Evolutionary conservation across 1,139 yeast species (phyloP).

Genomic region (Yamadazyma conglobata): DNA sequence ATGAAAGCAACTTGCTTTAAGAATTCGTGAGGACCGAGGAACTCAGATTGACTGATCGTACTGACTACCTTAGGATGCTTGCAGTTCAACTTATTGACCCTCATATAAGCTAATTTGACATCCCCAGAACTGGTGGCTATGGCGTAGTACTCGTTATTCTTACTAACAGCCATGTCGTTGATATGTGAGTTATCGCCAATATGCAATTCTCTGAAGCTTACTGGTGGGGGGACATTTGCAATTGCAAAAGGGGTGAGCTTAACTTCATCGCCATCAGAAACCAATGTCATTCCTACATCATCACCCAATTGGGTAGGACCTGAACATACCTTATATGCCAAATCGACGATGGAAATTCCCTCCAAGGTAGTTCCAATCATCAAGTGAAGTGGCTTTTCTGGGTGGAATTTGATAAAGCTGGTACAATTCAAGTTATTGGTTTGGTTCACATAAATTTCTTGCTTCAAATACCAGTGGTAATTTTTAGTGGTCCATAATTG

Average conservation of each 20-base stretch:
- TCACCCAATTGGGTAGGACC: conserved; percentile 69
- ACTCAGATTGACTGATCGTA: conserved; percentile 24
- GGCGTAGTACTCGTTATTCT: conserved; percentile 58
- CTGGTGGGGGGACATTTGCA: conserved; percentile 96
- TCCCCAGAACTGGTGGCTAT: conserved; percentile 44
- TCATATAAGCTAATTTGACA: conserved; percentile 27
- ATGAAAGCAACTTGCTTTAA: conserved; percentile 66
- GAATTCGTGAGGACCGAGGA: conserved; percentile 37
- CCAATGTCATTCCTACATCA: conserved; percentile 77
- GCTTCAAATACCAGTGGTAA: conserved; percentile 94
- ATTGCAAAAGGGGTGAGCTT: conserved; percentile 77
- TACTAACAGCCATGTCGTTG: conserved; percentile 60
- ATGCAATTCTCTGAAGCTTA: conserved; percentile 65
- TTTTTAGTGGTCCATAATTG: conserved; percentile 91
- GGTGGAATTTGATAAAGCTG: conserved; percentile 71
- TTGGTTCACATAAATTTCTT: conserved; percentile 50
- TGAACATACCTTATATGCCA: conserved; percentile 58
- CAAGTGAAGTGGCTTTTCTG: conserved; percentile 78
- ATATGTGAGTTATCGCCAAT: conserved; percentile 41
- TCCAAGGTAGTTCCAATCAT: conserved; percentile 53
- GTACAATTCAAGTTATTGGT: conserved; percentile 30
- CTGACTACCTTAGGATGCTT: conserved; percentile 45
- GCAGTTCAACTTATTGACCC: conserved; percentile 23
- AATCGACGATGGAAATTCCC: conserved; percentile 61
- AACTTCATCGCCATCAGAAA: conserved; percentile 73